Evolutionary conservation across 805 yeast species (phyloP).

Genomic region (Teunomyces gatunensis): DNA sequence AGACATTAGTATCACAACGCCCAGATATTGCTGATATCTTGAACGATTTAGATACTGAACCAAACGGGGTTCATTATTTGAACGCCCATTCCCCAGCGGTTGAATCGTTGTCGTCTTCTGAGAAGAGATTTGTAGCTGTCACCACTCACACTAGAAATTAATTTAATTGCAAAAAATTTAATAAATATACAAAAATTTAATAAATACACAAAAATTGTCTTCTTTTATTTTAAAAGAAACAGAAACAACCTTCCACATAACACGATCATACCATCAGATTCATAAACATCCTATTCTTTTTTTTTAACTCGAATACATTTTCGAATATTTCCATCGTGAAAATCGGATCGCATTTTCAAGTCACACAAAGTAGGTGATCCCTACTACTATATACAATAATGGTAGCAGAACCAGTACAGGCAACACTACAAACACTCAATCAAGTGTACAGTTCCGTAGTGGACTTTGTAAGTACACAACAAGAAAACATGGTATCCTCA

Average conservation of each 20-base stretch:
- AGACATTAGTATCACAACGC: not conserved
- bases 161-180: not conserved
- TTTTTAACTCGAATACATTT: no score
- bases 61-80: not conserved
- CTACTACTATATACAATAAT: slow-evolving; percentile 13
- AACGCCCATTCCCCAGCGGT: not conserved
- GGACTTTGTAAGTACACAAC: slow-evolving; percentile 21
- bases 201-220: no score
- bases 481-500: slow-evolving; percentile 19
- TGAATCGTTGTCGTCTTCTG: not conserved
- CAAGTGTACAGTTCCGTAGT: slow-evolving; percentile 19
- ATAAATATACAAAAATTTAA: not conserved
- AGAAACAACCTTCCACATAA: no score
- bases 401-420: slow-evolving; percentile 48
- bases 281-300: no score
- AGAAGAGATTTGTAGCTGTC: slow-evolving; percentile 8
- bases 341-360: not conserved
- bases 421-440: slow-evolving; percentile 30
- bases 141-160: slow-evolving; percentile 9
- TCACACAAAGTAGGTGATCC: not conserved
- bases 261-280: no score
- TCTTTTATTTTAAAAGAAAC: no score
- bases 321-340: no score
- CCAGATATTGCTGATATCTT: not conserved
- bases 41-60: not conserved